Evolutionary conservation across 441 rosid species (phyloP).

Genomic region (Hura crepitans): DNA sequence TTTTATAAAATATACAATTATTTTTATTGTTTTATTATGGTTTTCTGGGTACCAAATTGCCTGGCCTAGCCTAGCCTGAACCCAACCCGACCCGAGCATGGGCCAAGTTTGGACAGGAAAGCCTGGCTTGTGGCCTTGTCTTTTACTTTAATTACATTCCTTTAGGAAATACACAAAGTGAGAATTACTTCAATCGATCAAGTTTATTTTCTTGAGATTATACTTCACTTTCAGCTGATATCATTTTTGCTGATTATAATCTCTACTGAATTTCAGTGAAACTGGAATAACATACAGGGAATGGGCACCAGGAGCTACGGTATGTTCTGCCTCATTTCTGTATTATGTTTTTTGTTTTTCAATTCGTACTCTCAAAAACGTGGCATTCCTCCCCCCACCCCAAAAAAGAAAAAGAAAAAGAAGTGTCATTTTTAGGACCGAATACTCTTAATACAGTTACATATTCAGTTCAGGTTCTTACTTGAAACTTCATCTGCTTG

Average conservation of each 20-base stretch:
- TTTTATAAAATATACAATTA: no score
- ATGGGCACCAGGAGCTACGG: slow-evolving; percentile 99
- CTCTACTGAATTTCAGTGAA: slow-evolving; percentile 49
- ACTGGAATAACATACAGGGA: slow-evolving; percentile 88
- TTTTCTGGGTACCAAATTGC: no score
- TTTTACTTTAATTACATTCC: no score
- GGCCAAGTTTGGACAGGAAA: no score
- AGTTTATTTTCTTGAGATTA: not conserved
- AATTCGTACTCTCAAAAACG: not conserved
- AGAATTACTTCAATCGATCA: not conserved
- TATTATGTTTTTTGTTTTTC: slow-evolving; percentile 14
- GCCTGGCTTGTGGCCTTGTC: no score
- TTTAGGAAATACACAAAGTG: no score
- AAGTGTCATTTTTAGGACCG: not conserved
- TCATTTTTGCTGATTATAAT: slow-evolving; percentile 34
- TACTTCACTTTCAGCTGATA: slow-evolving; percentile 16
- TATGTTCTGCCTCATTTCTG: slow-evolving; percentile 32
- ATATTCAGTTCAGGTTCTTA: slow-evolving; percentile 12
- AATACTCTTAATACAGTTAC: not conserved
- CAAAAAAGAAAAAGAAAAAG: not conserved
- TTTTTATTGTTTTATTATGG: no score
- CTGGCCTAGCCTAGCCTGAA: no score
- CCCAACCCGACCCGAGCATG: no score
- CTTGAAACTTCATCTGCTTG: no score
- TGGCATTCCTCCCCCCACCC: not conserved